A percentile compares a stretch with the other conserved stretches of the same genome.
Conservation (phyloP, 805 yeast species). For the Clavispora carvajalis region DNA sequence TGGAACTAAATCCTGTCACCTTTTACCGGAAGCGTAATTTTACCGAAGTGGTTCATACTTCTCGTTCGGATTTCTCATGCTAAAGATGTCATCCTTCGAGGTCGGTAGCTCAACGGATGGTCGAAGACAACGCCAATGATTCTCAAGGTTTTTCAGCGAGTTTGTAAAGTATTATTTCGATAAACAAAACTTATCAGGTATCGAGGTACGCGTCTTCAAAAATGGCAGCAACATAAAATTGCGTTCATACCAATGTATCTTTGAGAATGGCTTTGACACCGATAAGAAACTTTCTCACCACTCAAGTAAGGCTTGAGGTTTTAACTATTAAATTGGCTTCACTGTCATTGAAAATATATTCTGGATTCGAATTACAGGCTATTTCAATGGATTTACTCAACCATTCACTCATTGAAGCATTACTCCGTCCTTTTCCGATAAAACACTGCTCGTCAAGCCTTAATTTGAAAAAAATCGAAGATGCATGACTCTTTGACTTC, state of each 20-base stretch:
- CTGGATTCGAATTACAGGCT: slow-evolving; percentile 26
- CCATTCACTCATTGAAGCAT: slow-evolving; percentile 32
- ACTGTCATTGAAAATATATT: slow-evolving; percentile 35
- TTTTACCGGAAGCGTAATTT: neutral
- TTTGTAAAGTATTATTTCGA: neutral
- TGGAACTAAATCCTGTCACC: neutral
- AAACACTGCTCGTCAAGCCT: slow-evolving; percentile 4
- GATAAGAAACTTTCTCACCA: slow-evolving; percentile 24
- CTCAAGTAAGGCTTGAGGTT: slow-evolving; percentile 19
- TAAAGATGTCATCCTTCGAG: neutral
- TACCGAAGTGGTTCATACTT: neutral
- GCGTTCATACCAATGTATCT: slow-evolving; percentile 4
- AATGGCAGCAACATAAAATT: neutral
- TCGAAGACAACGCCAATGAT: neutral
- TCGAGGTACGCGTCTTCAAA: neutral
- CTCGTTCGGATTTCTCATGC: neutral
- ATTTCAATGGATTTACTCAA: slow-evolving; percentile 26
- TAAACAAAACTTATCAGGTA: neutral
- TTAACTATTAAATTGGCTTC: slow-evolving; percentile 30
- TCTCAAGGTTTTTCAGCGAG: neutral
- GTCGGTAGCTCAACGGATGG: neutral
- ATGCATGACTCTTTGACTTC: slow-evolving; percentile 33
- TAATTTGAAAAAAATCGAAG: slow-evolving; percentile 21
- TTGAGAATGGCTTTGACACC: slow-evolving; percentile 27
- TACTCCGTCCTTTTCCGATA: slow-evolving; percentile 22